phyloP scores from a whole-genome alignment of 2,329 filamentous ascomycete genomes.

The Microdochium trichocladiopsis region DNA sequence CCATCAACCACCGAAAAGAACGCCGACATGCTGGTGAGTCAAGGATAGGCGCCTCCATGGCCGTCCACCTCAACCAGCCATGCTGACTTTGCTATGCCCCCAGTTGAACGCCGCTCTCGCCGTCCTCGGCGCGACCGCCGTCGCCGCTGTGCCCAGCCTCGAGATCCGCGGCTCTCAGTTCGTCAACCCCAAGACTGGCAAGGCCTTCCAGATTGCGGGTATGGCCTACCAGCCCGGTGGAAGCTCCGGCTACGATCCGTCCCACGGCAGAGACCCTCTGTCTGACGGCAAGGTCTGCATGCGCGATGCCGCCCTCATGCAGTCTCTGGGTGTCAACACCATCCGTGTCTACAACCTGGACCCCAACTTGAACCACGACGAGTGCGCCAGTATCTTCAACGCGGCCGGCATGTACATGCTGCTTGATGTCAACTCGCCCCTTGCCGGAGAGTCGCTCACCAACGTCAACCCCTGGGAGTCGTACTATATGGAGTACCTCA shows the following conservation, averaged over 20 bases:
- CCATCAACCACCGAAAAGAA: too few relatives aligned
- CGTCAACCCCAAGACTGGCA: conserved; percentile 49
- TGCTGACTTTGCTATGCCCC: conserved; percentile 3
- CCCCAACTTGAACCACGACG: conserved; percentile 58
- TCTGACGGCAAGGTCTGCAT: conserved; percentile 51
- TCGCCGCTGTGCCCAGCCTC: conserved; percentile 49
- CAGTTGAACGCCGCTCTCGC: conserved; percentile 37
- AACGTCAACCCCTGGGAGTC: conserved; percentile 48
- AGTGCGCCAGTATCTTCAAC: conserved; percentile 63
- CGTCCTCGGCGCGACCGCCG: conserved; percentile 44
- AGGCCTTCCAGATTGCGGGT: conserved; percentile 59
- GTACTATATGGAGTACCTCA: conserved; percentile 54
- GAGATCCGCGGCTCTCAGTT: conserved; percentile 51
- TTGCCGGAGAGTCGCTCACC: conserved; percentile 49
- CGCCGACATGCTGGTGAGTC: too few relatives aligned
- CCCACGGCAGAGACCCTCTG: conserved; percentile 48
- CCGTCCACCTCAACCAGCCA: too few relatives aligned
- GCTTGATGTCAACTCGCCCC: conserved; percentile 61
- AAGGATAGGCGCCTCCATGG: too few relatives aligned
- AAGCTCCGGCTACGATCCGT: conserved; percentile 52
- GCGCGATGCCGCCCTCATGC: conserved; percentile 59
- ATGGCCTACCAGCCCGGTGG: conserved; percentile 65
- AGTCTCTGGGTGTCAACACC: conserved; percentile 57
- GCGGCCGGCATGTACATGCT: conserved; percentile 63
- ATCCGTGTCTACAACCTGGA: conserved; percentile 66